A percentile compares a stretch with the other conserved stretches of the same genome.
Evolutionary conservation across 2,329 filamentous ascomycete genomes (phyloP).

Genomic region (Hypoxylon sp.): DNA sequence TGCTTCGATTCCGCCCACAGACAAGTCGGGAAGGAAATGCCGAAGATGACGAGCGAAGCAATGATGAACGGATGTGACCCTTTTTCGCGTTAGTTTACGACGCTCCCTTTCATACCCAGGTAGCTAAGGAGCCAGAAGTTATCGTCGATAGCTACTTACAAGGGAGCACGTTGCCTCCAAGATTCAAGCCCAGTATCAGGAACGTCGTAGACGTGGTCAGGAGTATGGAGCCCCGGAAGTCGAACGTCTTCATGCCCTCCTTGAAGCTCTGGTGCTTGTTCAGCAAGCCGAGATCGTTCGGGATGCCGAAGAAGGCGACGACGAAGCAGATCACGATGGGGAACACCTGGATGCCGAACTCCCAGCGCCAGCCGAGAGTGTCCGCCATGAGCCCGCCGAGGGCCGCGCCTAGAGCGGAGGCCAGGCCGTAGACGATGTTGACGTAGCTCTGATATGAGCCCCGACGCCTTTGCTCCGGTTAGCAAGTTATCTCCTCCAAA

Average conservation of each 20-base stretch:
- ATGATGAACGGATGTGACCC: conserved; percentile 71
- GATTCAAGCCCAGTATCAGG: conserved; percentile 70
- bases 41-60: conserved; percentile 62
- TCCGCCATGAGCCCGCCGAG: conserved; percentile 78
- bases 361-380: conserved; percentile 78
- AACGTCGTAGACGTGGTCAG: conserved; percentile 67
- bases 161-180: conserved; percentile 73
- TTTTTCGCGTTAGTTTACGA: conserved; percentile 40
- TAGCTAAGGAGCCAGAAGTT: not conserved
- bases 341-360: conserved; percentile 73
- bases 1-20: conserved; percentile 65
- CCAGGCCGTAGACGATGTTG: conserved; percentile 73
- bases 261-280: conserved; percentile 59
- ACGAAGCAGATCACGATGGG: conserved; percentile 61
- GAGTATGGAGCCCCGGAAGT: conserved; percentile 66
- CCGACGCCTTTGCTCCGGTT: conserved; percentile 56
- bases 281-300: conserved; percentile 64
- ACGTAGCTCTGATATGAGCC: conserved; percentile 79
- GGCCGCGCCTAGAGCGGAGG: conserved; percentile 72
- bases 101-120: not conserved
- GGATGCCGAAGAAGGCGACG: conserved; percentile 62
- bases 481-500: too few relatives aligned
- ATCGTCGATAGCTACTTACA: conserved; percentile 57
- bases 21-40: conserved; percentile 63
- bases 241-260: conserved; percentile 68